These are phyloP conservation scores for Lomentospora prolificans DNA, from an alignment of 2,329 filamentous ascomycete genomes.

Conservation along the genomic window DNA sequence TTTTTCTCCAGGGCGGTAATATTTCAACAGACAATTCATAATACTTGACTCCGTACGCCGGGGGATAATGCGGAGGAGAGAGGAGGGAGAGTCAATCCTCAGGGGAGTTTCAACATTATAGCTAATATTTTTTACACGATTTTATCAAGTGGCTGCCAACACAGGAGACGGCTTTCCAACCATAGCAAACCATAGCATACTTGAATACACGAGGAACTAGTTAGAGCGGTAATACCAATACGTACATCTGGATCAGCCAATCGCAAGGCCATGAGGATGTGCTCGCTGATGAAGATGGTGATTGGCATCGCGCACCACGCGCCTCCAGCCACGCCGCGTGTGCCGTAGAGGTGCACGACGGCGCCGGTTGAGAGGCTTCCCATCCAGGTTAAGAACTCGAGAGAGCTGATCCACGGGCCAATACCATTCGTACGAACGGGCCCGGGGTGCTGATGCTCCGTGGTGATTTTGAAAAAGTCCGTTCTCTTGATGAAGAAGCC, in stretches of 20 bases:
- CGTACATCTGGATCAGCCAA: slow-evolving; percentile 23
- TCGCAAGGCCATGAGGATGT: slow-evolving; percentile 56
- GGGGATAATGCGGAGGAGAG: too few relatives aligned
- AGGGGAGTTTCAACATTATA: too few relatives aligned
- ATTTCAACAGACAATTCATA: too few relatives aligned
- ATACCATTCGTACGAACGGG: slow-evolving; percentile 64
- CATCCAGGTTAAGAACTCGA: slow-evolving; percentile 61
- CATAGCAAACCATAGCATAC: too few relatives aligned
- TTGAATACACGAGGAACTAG: too few relatives aligned
- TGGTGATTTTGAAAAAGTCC: slow-evolving; percentile 67
- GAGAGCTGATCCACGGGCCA: slow-evolving; percentile 60
- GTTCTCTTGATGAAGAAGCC: slow-evolving; percentile 68
- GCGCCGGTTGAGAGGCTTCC: slow-evolving; percentile 64
- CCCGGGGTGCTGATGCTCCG: slow-evolving; percentile 61
- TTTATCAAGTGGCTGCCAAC: too few relatives aligned
- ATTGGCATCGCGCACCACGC: slow-evolving; percentile 58
- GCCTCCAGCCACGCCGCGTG: slow-evolving; percentile 41
- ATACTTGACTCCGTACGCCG: too few relatives aligned
- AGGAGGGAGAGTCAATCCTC: too few relatives aligned
- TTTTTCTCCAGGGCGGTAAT: too few relatives aligned
- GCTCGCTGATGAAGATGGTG: slow-evolving; percentile 63
- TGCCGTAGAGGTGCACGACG: slow-evolving; percentile 63
- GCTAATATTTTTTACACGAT: too few relatives aligned
- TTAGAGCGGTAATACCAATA: too few relatives aligned
- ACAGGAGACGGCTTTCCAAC: too few relatives aligned